Base-by-base conservation (phyloP, 345 rosid genomes). In the Nephelium lappaceum region DNA sequence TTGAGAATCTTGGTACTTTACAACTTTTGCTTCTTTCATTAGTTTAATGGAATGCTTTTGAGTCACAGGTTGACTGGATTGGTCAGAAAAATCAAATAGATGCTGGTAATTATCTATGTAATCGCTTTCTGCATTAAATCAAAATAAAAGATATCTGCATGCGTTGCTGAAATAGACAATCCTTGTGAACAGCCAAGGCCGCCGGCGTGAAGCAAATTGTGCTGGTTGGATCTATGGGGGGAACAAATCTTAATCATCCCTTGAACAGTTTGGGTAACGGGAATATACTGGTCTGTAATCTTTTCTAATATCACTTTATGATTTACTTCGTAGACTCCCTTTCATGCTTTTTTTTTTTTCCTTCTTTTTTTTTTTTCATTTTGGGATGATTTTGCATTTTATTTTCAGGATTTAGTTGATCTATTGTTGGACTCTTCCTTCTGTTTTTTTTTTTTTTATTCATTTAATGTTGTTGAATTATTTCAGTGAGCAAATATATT, bases 41-140 rank as follows among this genome's bases (percentile, higher is more conserved):
- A 19, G 68, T 78, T 66, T 72, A 68, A 78, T 83, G 78, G 60
- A 69, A 42, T 47, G 65, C 23, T 78, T 55, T 79, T 31, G 68
- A 25, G 19, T 85, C 49, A 66, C 65, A 96, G 98, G 97, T 96
- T 70, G 99, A 96, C 70, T 96, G 99, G 99, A 88, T 90, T 78
- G 99, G 99, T 79, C 99, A 94, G 92, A 96, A 94, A 80, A 96
- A 96, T 84, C 98, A 94, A 83, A 93, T 96, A 21, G 97, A 96
- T 85, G 92, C 90, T 47, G 99, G 97, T 94, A 84, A 82, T 88
- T 75, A 27, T 31, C 66, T 71, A 47, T 47, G 49, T 77, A 36
- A 19, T 68, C 5, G 69, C 72, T 70, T 51, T 51, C 19, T 60
- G 24, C 71, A 71, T 83, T 5, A 67, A 16, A 75, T 76, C 25